Conservation (phyloP, 805 yeast genomes). For the Clavispora fructus region DNA sequence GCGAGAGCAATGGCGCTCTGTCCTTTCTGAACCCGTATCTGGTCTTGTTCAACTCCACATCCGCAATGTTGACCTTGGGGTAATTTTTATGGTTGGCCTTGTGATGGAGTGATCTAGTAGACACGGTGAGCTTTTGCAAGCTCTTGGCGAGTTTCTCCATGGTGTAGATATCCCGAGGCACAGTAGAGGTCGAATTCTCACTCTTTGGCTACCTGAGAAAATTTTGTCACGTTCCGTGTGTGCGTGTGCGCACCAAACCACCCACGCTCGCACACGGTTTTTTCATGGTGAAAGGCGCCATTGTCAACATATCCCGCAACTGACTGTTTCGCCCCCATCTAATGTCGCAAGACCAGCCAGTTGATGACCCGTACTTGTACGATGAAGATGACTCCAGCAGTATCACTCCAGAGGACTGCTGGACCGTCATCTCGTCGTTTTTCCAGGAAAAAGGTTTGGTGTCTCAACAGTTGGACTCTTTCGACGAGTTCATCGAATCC, state of each 20-base stretch:
- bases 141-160: slow-evolving; percentile 1
- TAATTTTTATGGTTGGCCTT: slow-evolving; percentile 27
- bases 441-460: slow-evolving; percentile 96
- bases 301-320: slow-evolving; percentile 1
- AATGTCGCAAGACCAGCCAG: slow-evolving; percentile 17
- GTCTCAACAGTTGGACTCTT: slow-evolving; percentile 96
- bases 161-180: background rate
- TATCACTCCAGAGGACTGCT: slow-evolving; percentile 96
- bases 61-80: slow-evolving; percentile 36
- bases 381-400: slow-evolving; percentile 49
- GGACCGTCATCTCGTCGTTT: slow-evolving; percentile 96
- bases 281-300: background rate
- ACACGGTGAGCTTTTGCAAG: background rate
- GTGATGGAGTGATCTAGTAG: slow-evolving; percentile 23
- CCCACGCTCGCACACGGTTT: slow-evolving; percentile 2
- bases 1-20: slow-evolving; percentile 35
- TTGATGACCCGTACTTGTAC: slow-evolving; percentile 63
- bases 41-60: slow-evolving; percentile 34
- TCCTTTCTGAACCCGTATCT: slow-evolving; percentile 35
- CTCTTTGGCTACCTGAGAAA: background rate
- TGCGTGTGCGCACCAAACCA: slow-evolving; percentile 6
- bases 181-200: background rate
- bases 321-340: background rate
- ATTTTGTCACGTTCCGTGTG: slow-evolving; percentile 8
- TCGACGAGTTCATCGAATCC: slow-evolving; percentile 94